These are phyloP conservation scores for Phoma sp. DNA, from an alignment of 2,329 filamentous ascomycete species.

Conservation along the genomic window DNA sequence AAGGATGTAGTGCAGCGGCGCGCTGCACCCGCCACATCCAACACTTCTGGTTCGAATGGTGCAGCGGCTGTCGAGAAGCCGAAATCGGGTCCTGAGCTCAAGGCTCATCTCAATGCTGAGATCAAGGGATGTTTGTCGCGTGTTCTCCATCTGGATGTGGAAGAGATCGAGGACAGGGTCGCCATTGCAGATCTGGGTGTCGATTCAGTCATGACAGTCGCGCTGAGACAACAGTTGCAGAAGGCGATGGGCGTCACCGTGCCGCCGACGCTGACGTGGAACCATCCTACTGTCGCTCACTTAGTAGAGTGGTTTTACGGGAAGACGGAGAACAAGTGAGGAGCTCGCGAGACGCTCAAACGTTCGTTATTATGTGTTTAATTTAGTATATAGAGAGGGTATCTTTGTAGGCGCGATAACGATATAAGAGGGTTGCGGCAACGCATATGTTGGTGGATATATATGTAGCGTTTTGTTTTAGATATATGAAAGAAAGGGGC, in stretches of 20 bases:
- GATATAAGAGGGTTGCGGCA: too few relatives aligned
- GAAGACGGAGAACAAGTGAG: conserved; percentile 17
- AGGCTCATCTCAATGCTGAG: conserved; percentile 34
- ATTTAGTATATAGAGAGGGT: not conserved
- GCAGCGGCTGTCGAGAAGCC: conserved; percentile 2
- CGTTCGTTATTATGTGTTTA: not conserved
- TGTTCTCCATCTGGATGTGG: conserved; percentile 42
- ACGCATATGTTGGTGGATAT: too few relatives aligned
- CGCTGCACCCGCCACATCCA: not conserved
- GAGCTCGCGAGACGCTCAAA: not conserved
- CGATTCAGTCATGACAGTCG: conserved; percentile 51
- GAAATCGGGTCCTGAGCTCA: conserved; percentile 34
- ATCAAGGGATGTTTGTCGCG: conserved; percentile 44
- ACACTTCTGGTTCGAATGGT: not conserved
- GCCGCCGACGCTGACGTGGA: conserved; percentile 52
- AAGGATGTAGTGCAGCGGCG: conserved; percentile 24
- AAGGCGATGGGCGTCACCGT: conserved; percentile 43
- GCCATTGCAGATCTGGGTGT: conserved; percentile 49
- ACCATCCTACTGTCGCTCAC: conserved; percentile 48
- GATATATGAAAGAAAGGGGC: too few relatives aligned
- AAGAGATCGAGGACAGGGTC: conserved; percentile 44
- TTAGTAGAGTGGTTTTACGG: conserved; percentile 47
- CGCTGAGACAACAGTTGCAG: conserved; percentile 46
- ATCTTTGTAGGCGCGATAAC: not conserved
- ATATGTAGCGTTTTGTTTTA: too few relatives aligned